Percentiles rank a stretch among this genome's conserved stretches.
phyloP scores from a whole-genome alignment of 2,329 filamentous ascomycete genomes.

The Incumbomyces delicatus region DNA sequence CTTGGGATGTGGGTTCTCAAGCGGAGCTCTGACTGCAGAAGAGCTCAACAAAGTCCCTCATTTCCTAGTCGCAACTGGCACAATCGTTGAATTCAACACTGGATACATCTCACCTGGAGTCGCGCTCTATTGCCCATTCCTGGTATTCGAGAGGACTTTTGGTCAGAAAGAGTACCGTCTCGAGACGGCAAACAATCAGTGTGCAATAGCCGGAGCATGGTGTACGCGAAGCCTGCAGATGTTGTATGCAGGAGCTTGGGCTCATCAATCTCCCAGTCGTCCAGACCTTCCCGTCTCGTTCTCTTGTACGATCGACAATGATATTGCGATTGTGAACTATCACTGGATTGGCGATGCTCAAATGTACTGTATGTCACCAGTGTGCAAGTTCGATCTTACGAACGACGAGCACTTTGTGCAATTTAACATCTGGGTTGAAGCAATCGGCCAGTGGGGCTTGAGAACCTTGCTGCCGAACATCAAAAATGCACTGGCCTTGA shows the following conservation, averaged over 20 bases:
- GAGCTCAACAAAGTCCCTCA: constrained; percentile 11
- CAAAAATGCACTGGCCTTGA: constrained; percentile 9
- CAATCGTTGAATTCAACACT: constrained; percentile 13
- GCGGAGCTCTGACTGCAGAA: constrained; percentile 8
- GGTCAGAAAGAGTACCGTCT: constrained; percentile 14
- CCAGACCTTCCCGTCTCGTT: constrained; percentile 13
- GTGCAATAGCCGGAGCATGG: constrained; percentile 14
- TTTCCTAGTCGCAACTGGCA: constrained; percentile 14
- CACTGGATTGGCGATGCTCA: constrained; percentile 16
- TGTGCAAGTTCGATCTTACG: constrained; percentile 16
- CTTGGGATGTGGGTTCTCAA: constrained; percentile 14
- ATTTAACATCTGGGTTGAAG: constrained; percentile 14
- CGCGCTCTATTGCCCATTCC: constrained; percentile 11
- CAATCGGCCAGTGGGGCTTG: constrained; percentile 13
- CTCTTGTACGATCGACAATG: constrained; percentile 16
- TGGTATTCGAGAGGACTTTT: constrained; percentile 15
- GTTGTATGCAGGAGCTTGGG: constrained; percentile 11
- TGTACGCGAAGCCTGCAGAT: constrained; percentile 12
- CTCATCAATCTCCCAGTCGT: neutral
- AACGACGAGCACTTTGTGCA: constrained; percentile 13
- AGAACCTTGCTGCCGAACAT: constrained; percentile 10
- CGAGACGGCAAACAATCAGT: constrained; percentile 17
- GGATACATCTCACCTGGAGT: constrained; percentile 12
- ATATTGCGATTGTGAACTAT: constrained; percentile 14
- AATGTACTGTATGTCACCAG: constrained; percentile 14